Evolutionary conservation across 768 basidiomycete species (phyloP), one percentile per base, ranked within the genome.

Genomic region (Boletus subparvulus): DNA sequence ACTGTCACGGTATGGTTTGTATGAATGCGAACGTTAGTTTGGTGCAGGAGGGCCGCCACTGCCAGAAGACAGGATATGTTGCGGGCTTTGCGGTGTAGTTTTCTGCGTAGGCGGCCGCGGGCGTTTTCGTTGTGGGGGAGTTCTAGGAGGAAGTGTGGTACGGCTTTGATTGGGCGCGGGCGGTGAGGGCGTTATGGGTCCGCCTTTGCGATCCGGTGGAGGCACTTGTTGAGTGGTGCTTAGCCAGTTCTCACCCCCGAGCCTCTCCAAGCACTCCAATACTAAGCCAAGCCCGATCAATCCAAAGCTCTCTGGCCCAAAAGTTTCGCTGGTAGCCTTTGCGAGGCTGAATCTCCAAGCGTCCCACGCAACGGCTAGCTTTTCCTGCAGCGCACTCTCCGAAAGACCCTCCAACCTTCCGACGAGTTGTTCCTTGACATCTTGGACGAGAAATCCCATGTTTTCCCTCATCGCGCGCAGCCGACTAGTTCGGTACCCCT

Each of bases 281-380:
- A 87, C 77, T 4, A 78, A 69, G n/a, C 78, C 77, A 37, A 90
- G 72, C 0, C 82, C 81, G 45, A 90, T 76, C 36, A 90, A 66
- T 2, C 84, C 82, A 67, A 90, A 91, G 60, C 86, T 90, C 53
- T 81, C 77, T 5, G 77, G 73, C 13, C 83, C 84, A 62, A 80
- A 80, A 10, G 66, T 65, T 39, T 63, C 64, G 5, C 42, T 44
- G 10, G 43, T 24, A 30, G 61, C 64, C 44, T 76, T 73, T 12
- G 8, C 51, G 8, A 44, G 21, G 21, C 42, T 26, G 16, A 35
- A n/a, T 36, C 21, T 24, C 51, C 42, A 52, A 4, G 42, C 33
- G 11, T 35, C 42, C 51, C 51, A 44, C 21, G 41, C 42, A 13
- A 73, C 69, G 45, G 73, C 69, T 26, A 92, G 73, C 5, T 73